Evolutionary conservation across 2,329 filamentous ascomycete genomes (phyloP).

Genomic region (Polychaeton citri): DNA sequence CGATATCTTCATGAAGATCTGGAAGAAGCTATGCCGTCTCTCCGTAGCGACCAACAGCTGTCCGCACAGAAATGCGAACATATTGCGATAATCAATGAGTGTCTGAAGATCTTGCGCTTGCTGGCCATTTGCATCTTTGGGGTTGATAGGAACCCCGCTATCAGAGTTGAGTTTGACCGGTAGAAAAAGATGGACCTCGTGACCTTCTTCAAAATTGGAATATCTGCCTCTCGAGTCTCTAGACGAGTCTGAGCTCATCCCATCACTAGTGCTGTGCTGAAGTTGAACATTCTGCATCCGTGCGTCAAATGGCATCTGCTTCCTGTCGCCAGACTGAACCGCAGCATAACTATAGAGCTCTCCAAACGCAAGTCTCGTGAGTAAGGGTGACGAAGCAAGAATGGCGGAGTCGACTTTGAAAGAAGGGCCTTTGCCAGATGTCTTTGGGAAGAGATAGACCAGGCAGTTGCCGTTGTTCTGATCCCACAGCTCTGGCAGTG

Average conservation of each 20-base stretch:
- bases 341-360: conserved; percentile 31
- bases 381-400: conserved; percentile 42
- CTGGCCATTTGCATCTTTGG: conserved; percentile 10
- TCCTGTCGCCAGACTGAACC: conserved; percentile 13
- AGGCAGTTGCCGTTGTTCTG: conserved; percentile 45
- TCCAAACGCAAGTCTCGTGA: conserved; percentile 44
- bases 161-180: conserved; percentile 44
- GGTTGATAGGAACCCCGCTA: conserved; percentile 20
- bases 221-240: conserved; percentile 29
- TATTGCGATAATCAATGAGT: conserved; percentile 46
- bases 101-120: conserved; percentile 39
- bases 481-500: conserved; percentile 48
- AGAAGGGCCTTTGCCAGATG: conserved; percentile 42
- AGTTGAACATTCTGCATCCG: conserved; percentile 12
- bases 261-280: neutral
- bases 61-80: conserved; percentile 51
- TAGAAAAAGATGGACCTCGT: conserved; percentile 44
- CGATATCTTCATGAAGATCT: conserved; percentile 48
- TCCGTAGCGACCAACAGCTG: conserved; percentile 48
- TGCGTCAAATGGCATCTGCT: conserved; percentile 19
- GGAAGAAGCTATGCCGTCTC: conserved; percentile 40
- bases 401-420: conserved; percentile 48
- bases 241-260: conserved; percentile 16
- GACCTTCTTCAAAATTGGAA: conserved; percentile 33
- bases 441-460: conserved; percentile 48